A percentile compares a stretch with the other conserved stretches of the same genome.
phyloP scores from a whole-genome alignment of 129 eudicot species.

The Flaveria brownii region DNA sequence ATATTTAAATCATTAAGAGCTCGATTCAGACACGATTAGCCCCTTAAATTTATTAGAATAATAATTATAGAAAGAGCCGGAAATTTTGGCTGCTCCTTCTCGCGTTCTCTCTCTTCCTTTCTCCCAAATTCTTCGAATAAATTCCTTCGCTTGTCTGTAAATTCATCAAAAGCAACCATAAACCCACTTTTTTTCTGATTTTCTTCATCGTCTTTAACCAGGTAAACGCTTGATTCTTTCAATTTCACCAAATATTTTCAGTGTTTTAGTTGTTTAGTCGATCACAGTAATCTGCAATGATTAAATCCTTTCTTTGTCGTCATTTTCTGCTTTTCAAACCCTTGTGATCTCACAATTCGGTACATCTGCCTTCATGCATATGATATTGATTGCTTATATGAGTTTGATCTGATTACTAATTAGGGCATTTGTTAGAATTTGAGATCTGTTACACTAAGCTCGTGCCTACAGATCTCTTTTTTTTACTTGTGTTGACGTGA shows the following conservation, averaged over 20 bases:
- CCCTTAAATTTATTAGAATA: not conserved
- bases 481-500: not conserved
- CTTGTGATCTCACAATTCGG: slow-evolving; percentile 13
- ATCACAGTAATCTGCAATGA: slow-evolving; percentile 17
- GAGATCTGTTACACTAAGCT: slow-evolving; percentile 21
- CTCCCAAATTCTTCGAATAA: slow-evolving; percentile 12
- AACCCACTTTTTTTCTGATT: slow-evolving; percentile 12
- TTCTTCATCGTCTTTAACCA: slow-evolving; percentile 21
- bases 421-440: slow-evolving; percentile 10
- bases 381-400: not conserved
- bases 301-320: not conserved
- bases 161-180: slow-evolving; percentile 17
- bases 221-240: slow-evolving; percentile 18
- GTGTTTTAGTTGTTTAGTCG: not conserved
- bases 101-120: not conserved
- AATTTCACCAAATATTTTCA: not conserved
- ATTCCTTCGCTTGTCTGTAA: slow-evolving; percentile 13
- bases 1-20: too few species aligned
- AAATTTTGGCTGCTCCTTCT: not conserved
- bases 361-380: not conserved
- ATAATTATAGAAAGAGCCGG: not conserved
- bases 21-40: too few species aligned
- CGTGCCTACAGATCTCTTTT: slow-evolving; percentile 4
- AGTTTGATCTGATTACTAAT: not conserved
- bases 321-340: slow-evolving; percentile 4